These are phyloP conservation scores for Populus pruinosa DNA, from an alignment of 345 rosid species.

Conservation along the genomic window DNA sequence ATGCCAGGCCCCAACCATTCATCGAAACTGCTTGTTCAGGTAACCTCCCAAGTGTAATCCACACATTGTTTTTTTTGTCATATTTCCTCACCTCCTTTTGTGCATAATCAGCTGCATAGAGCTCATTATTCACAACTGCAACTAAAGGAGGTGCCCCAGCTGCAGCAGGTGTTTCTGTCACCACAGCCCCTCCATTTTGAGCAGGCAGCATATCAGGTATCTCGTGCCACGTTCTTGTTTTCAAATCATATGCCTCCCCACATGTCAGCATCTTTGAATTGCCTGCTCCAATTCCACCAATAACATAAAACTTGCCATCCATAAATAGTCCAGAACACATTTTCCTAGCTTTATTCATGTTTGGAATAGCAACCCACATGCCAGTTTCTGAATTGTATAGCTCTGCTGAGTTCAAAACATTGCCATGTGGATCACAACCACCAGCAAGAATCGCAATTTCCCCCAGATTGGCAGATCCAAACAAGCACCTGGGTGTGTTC, in stretches of 20 bases:
- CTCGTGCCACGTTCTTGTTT: conserved; percentile 50
- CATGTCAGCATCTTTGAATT: conserved; percentile 37
- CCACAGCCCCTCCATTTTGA: conserved; percentile 22
- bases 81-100: conserved; percentile 50
- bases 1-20: conserved; percentile 90
- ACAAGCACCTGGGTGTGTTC: conserved; percentile 68
- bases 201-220: conserved; percentile 63
- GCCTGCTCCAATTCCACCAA: conserved; percentile 65
- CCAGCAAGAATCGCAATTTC: conserved; percentile 74
- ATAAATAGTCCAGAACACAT: conserved; percentile 76
- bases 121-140: conserved; percentile 67
- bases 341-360: conserved; percentile 63
- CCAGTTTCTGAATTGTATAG: conserved; percentile 60
- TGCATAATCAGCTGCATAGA: conserved; percentile 71
- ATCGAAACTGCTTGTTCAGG: conserved; percentile 53
- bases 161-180: conserved; percentile 23
- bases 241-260: conserved; percentile 67
- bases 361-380: conserved; percentile 53
- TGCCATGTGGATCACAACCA: conserved; percentile 60
- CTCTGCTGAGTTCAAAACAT: conserved; percentile 53
- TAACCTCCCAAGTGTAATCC: conserved; percentile 53
- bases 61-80: conserved; percentile 43
- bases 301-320: conserved; percentile 75
- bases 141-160: conserved; percentile 73
- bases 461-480: conserved; percentile 67